A percentile compares a stretch with the other conserved stretches of the same genome.
These are phyloP conservation scores for Phytophthora tentaculata DNA, from an alignment of 352 stramenopile genomes.

Conservation along the genomic window DNA sequence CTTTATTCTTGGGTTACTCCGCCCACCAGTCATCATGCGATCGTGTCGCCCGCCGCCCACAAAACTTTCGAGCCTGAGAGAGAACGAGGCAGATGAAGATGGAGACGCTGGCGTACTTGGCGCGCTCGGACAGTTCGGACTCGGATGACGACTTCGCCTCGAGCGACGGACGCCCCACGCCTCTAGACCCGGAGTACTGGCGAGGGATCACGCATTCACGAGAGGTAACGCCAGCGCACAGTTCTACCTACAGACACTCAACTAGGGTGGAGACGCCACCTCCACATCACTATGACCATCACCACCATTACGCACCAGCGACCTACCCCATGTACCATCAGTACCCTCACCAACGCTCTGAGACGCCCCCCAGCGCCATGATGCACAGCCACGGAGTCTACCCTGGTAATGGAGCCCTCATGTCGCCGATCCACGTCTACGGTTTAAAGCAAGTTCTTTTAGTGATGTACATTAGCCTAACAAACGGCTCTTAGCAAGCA, in stretches of 20 bases:
- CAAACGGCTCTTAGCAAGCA: too few relatives aligned
- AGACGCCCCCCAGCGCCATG: conserved; percentile 17
- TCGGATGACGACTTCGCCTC: conserved; percentile 39
- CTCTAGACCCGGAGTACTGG: conserved; percentile 78
- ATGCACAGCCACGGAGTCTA: conserved; percentile 19
- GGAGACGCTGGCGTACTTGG: conserved; percentile 52
- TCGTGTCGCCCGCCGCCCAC: too few relatives aligned
- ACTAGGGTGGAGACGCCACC: conserved; percentile 22
- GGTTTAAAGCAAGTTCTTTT: too few relatives aligned
- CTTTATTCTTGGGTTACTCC: conserved; percentile 3
- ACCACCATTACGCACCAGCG: conserved; percentile 7
- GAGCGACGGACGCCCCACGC: conserved; percentile 47
- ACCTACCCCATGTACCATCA: conserved; percentile 27
- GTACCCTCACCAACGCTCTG: conserved; percentile 15
- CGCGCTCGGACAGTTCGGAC: conserved; percentile 40
- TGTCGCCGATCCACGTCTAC: conserved; percentile 40
- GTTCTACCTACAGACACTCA: conserved; percentile 14
- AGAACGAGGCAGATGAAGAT: conserved; percentile 28
- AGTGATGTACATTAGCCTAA: too few relatives aligned
- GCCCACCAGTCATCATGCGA: not conserved
- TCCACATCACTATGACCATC: conserved; percentile 6
- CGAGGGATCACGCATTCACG: conserved; percentile 69
- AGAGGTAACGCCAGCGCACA: conserved; percentile 25
- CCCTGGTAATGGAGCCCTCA: conserved; percentile 19
- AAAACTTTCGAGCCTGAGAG: not conserved